Evolutionary conservation across 768 basidiomycete genomes (phyloP).

Genomic region (Mycena crocata): DNA sequence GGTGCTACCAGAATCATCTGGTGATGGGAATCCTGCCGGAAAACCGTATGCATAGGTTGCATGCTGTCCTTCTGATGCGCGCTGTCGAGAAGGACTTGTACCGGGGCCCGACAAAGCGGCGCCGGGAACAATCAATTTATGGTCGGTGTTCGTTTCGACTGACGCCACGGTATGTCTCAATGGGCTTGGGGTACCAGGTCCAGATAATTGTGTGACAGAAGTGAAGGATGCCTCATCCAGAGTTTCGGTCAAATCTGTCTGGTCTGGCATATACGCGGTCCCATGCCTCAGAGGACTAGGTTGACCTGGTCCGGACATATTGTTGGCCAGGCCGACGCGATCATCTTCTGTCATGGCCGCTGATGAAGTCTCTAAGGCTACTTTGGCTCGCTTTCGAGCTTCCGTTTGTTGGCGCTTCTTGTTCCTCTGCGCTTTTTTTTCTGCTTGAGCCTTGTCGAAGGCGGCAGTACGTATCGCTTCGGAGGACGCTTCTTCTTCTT

Average conservation of each 20-base stretch:
- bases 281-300: constrained; percentile 39
- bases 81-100: constrained; percentile 22
- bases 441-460: constrained; percentile 56
- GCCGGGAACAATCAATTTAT: background rate
- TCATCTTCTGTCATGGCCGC: constrained; percentile 37
- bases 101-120: constrained; percentile 5
- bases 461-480: constrained; percentile 55
- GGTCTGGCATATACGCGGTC: constrained; percentile 40
- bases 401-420: constrained; percentile 65
- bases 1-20: constrained; percentile 10
- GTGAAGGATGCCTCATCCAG: constrained; percentile 14
- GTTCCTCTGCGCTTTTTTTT: constrained; percentile 60
- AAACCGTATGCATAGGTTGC: constrained; percentile 17
- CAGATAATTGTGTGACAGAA: background rate
- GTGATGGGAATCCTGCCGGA: constrained; percentile 7
- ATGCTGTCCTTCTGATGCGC: no score
- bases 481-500: constrained; percentile 74
- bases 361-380: constrained; percentile 43
- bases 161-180: constrained; percentile 20
- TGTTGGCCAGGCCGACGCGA: constrained; percentile 35
- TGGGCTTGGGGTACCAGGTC: constrained; percentile 24
- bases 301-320: constrained; percentile 34
- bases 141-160: constrained; percentile 9
- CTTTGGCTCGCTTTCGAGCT: constrained; percentile 63
- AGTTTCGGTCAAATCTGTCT: constrained; percentile 8